A percentile compares a stretch with the other conserved stretches of the same genome.
phyloP scores from a whole-genome alignment of 352 stramenopile genomes.

The Pythium guiyangense region DNA sequence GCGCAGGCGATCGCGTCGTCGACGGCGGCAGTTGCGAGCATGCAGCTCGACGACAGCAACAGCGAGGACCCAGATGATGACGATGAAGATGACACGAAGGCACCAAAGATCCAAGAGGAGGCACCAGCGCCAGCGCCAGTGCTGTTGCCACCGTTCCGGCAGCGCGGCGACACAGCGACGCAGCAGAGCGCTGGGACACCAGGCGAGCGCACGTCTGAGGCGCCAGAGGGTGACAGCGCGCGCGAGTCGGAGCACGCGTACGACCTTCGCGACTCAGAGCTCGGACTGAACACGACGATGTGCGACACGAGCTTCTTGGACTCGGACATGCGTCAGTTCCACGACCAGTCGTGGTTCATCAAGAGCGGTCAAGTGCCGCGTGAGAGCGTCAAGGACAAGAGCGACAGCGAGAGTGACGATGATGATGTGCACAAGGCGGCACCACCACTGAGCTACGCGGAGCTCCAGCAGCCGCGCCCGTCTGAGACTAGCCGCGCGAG shows the following conservation, averaged over 20 bases:
- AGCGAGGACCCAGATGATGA: conserved; percentile 6
- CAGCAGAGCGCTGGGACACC: background rate
- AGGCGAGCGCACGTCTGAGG: conserved; percentile 4
- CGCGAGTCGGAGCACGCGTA: conserved; percentile 15
- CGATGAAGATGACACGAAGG: no score
- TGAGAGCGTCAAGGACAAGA: background rate
- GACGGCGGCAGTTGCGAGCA: no score
- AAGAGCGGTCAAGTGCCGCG: conserved; percentile 2
- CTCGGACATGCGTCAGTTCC: conserved; percentile 69
- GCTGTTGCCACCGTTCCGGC: conserved; percentile 12
- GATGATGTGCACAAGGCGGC: background rate
- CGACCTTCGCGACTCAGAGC: conserved; percentile 33
- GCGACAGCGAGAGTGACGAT: background rate
- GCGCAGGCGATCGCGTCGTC: no score
- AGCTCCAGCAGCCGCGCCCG: background rate
- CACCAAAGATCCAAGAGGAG: no score
- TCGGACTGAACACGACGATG: conserved; percentile 41
- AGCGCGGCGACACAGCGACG: background rate
- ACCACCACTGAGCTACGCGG: background rate
- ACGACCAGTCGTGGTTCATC: conserved; percentile 51
- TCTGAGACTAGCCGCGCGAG: background rate
- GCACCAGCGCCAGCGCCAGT: conserved; percentile 15
- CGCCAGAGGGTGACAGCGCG: background rate
- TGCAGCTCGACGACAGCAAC: no score
- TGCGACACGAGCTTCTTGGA: conserved; percentile 64